Base-by-base conservation (phyloP, 2,329 filamentous ascomycete genomes). In the Fusarium transvaalense region DNA sequence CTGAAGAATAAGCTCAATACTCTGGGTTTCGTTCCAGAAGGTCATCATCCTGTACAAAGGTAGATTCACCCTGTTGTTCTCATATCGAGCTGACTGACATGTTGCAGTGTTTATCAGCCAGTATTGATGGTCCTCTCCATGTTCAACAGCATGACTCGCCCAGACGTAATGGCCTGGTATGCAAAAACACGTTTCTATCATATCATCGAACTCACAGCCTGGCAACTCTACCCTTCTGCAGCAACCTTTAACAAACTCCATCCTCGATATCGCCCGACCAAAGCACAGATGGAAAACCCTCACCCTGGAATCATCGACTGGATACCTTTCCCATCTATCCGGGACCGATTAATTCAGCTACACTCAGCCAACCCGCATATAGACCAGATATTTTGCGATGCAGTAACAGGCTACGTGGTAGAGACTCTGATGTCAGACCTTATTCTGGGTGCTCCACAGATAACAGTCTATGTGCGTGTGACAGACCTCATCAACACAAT, bases 171-270 rank as follows among this genome's bases (percentile, higher is more conserved):
- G 69, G 71, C 75, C 1, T 77, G 75, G 75, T 79, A 79, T 8
- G 85, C 82, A 12, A 85, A 77, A 27, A 79, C 76, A 3, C 70
- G 76, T 7, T 78, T 78, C 62, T 78, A 63, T 46, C 76, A 78
- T 57, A 78, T 78, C 35, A 73, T 77, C 35, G 76, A 78, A 46
- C 72, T 78, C 43, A 77, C 75, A 4, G 76, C 76, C 5, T 78
- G 76, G 76, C 75, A 77, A 73, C 52, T 77, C 1, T 77, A 67
- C 19, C 76, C 76, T 6, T 77, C 73, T 2, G 41, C 66, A 3
- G 48, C 59, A 10, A 78, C 76, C 0, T 78, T 71, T 23, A 64
- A 64, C 1, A 75, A 68, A 15, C 51, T 78, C 0, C 75, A 78
- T 59, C 68, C 68, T 6, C 56, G 72, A 8, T 78, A 78, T 14